phyloP scores from a whole-genome alignment of 192 early-diverging fungal species.

The Dimargaris xerosporica region DNA sequence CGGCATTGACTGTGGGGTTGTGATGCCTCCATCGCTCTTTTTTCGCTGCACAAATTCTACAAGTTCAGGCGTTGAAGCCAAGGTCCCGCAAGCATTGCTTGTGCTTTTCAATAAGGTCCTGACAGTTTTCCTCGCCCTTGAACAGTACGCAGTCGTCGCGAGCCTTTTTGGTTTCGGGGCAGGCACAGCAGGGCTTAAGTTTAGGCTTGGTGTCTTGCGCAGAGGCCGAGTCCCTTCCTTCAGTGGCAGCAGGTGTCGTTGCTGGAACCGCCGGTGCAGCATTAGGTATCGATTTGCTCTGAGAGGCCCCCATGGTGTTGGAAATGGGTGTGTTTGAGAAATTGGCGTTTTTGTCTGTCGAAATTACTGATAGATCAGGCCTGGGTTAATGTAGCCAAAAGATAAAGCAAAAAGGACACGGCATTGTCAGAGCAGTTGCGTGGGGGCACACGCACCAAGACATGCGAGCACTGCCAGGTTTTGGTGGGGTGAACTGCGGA shows the following conservation, averaged over 20 bases:
- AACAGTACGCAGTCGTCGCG: slow-evolving; percentile 81
- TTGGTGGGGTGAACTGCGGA: no score
- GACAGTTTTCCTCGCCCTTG: slow-evolving; percentile 76
- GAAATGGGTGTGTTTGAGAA: no score
- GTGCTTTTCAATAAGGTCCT: slow-evolving; percentile 75
- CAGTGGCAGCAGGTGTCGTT: background rate
- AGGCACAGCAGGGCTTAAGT: slow-evolving; percentile 91
- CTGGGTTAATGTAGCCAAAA: no score
- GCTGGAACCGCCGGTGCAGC: background rate
- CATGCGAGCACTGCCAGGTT: no score
- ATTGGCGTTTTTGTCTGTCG: no score
- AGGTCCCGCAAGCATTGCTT: slow-evolving; percentile 77
- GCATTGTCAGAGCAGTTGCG: no score
- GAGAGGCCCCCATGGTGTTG: background rate
- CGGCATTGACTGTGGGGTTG: no score
- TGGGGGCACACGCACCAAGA: no score
- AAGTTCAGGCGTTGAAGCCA: slow-evolving; percentile 76
- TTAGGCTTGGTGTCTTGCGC: background rate
- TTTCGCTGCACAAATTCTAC: background rate
- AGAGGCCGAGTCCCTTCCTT: no score
- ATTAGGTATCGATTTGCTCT: slow-evolving; percentile 2
- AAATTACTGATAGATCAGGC: no score
- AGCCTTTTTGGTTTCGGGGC: slow-evolving; percentile 83
- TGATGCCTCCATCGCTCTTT: background rate
- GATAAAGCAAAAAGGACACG: no score